Evolutionary conservation across 2,329 filamentous ascomycete species (phyloP).

Genomic region (Chalaropsis ovoidea): DNA sequence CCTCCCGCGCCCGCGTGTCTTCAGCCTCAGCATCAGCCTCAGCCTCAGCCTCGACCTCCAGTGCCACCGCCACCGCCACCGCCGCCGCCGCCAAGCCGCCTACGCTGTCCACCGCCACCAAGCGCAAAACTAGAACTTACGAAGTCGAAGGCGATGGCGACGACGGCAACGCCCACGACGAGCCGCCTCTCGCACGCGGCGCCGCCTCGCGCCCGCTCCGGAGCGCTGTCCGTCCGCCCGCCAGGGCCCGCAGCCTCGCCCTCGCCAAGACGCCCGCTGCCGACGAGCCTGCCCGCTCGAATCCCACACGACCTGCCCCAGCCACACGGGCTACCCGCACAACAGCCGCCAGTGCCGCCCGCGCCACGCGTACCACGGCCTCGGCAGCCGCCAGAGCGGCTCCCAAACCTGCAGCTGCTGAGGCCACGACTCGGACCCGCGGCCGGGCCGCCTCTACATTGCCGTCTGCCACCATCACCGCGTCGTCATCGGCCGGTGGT

Average conservation of each 20-base stretch:
- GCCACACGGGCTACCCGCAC: conserved; percentile 28
- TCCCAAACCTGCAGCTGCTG: conserved; percentile 20
- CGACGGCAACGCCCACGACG: conserved; percentile 33
- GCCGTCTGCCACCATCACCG: conserved; percentile 5
- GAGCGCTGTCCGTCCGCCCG: not conserved
- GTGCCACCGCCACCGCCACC: not conserved
- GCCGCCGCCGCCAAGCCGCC: conserved; percentile 1
- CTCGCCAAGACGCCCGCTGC: conserved; percentile 16
- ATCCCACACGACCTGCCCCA: conserved; percentile 26
- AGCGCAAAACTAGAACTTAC: conserved; percentile 45
- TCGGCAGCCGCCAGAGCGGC: conserved; percentile 29
- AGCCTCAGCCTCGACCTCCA: not conserved
- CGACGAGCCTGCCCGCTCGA: conserved; percentile 35
- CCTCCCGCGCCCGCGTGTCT: conserved; percentile 39
- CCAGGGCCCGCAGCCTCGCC: not conserved
- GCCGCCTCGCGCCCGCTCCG: not conserved
- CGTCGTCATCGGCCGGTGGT: conserved; percentile 27
- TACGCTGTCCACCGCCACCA: conserved; percentile 23
- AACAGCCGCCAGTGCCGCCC: conserved; percentile 31
- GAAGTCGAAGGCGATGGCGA: conserved; percentile 43
- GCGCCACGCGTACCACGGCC: conserved; percentile 26
- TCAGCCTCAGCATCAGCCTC: conserved; percentile 32
- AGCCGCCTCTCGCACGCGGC: conserved; percentile 32
- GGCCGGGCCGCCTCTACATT: conserved; percentile 13
- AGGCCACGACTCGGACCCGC: not conserved